phyloP scores from a whole-genome alignment of 495 filamentous ascomycete species.

The Melanomma pulvis-pyrius region DNA sequence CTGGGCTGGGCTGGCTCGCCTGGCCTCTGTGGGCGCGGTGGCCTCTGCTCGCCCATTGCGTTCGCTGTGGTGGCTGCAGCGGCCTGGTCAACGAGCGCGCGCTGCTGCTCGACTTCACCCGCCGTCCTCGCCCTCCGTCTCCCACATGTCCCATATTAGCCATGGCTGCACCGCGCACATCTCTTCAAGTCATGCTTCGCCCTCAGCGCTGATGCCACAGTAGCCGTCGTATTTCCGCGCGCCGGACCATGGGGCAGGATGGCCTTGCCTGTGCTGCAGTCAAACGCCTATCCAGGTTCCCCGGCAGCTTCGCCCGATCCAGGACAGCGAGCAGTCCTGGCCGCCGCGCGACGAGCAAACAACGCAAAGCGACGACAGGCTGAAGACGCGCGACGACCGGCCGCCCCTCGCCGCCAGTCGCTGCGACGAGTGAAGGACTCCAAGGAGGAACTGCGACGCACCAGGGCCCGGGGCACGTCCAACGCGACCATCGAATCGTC shows the following conservation, averaged over 20 bases:
- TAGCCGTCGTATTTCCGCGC: constrained; percentile 14
- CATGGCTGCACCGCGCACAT: constrained; percentile 27
- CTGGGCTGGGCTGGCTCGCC: no score
- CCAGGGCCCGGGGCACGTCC: constrained; percentile 27
- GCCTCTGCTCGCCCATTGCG: constrained; percentile 11
- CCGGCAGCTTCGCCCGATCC: background rate
- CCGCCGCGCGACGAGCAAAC: constrained; percentile 8
- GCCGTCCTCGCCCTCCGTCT: constrained; percentile 3
- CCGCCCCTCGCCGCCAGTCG: constrained; percentile 23
- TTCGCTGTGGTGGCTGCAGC: background rate
- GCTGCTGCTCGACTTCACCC: constrained; percentile 28
- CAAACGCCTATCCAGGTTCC: constrained; percentile 22
- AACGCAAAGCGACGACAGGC: constrained; percentile 23
- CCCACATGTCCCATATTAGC: constrained; percentile 25
- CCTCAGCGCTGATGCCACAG: constrained; percentile 27
- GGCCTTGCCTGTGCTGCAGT: constrained; percentile 30
- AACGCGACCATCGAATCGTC: constrained; percentile 23
- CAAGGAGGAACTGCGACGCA: constrained; percentile 38
- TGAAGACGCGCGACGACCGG: constrained; percentile 21
- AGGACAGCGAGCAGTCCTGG: constrained; percentile 13
- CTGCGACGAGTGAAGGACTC: constrained; percentile 40
- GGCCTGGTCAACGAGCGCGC: no score
- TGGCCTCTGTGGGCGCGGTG: background rate
- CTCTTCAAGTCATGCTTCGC: constrained; percentile 11
- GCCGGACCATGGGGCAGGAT: constrained; percentile 34